Base-by-base conservation (phyloP, 2,329 filamentous ascomycete genomes). In the Rhytidhysteron rufulum region DNA sequence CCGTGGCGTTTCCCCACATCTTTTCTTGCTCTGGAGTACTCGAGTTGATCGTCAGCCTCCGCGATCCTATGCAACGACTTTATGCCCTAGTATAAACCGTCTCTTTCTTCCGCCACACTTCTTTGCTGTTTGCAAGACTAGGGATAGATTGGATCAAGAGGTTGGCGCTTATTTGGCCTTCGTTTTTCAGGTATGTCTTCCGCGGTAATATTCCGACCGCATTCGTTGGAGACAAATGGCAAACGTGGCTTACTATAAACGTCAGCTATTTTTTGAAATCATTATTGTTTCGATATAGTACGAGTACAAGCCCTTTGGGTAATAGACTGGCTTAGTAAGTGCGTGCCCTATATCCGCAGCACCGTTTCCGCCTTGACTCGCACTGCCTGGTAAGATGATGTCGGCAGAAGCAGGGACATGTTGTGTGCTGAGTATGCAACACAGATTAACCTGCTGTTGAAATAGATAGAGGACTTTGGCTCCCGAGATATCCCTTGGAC, bases 131-230 rank as follows among this genome's bases (percentile, higher is more conserved):
- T 45, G 53, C 54, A 62, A 63, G 60, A 65, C 50, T 66, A 65
- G 63, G 63, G 62, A 65, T 66, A 66, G 63, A 66, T 49, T 55
- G 60, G 62, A 53, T 64, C 51, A 63, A 65, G 59, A 62, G 50
- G 61, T 65, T 55, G 61, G 62, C 58, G 62, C 56, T 62, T 45
- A 20, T 54, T 51, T 54, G 53, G 51, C 51, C 53, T 62, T 43
- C 31, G 41, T 33, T 58, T 63, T 60, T 55, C 51, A 62, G 59
- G 60, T 64, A 63, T 45, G 54, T 43, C 33, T 29, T 44, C 36
- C 42, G n/a, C n/a, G n/a, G n/a, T n/a, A n/a, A n/a, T n/a, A n/a
- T n/a, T n/a, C n/a, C n/a, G n/a, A n/a, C n/a, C n/a, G n/a, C n/a
- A n/a, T n/a, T n/a, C n/a, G n/a, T n/a, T n/a, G n/a, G n/a, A n/a